Conservation (phyloP, 768 basidiomycete genomes). For the Mycena leptocephala region DNA sequence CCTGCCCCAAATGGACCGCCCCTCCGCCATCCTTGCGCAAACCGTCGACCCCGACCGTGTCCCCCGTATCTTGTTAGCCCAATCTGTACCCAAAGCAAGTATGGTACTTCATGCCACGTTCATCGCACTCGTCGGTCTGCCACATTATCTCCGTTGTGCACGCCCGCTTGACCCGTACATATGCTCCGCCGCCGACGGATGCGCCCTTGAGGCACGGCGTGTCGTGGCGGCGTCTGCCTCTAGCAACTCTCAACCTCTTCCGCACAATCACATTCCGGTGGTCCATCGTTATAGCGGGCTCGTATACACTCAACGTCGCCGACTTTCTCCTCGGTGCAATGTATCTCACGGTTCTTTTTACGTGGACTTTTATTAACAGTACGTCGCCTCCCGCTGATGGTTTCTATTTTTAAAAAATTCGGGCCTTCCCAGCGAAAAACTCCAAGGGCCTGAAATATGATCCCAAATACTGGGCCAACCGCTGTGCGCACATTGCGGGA, state of each 20-base stretch:
- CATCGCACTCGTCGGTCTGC: slow-evolving; percentile 46
- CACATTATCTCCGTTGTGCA: slow-evolving; percentile 39
- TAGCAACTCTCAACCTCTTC: slow-evolving; percentile 45
- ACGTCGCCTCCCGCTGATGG: no score
- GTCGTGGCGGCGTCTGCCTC: slow-evolving; percentile 33
- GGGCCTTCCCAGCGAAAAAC: slow-evolving; percentile 44
- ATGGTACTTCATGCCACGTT: slow-evolving; percentile 54
- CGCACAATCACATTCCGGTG: slow-evolving; percentile 48
- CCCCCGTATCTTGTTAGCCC: no score
- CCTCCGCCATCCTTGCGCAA: slow-evolving; percentile 47
- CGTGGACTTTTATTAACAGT: no score
- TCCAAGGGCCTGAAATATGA: slow-evolving; percentile 23
- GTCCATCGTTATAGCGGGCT: slow-evolving; percentile 39
- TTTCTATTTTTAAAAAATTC: slow-evolving; percentile 48
- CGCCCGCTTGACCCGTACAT: slow-evolving; percentile 8
- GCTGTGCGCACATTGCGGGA: no score
- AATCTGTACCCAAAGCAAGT: no score
- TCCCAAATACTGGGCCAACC: no score
- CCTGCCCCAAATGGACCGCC: not conserved
- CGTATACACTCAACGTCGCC: slow-evolving; percentile 47
- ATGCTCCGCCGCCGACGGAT: not conserved
- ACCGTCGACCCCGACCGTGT: no score
- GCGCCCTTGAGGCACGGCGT: no score
- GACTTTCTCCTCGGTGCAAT: slow-evolving; percentile 46
- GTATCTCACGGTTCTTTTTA: slow-evolving; percentile 47